These are phyloP conservation scores for Ophiocordyceps australis DNA, from an alignment of 2,329 filamentous ascomycete species.

Conservation along the genomic window DNA sequence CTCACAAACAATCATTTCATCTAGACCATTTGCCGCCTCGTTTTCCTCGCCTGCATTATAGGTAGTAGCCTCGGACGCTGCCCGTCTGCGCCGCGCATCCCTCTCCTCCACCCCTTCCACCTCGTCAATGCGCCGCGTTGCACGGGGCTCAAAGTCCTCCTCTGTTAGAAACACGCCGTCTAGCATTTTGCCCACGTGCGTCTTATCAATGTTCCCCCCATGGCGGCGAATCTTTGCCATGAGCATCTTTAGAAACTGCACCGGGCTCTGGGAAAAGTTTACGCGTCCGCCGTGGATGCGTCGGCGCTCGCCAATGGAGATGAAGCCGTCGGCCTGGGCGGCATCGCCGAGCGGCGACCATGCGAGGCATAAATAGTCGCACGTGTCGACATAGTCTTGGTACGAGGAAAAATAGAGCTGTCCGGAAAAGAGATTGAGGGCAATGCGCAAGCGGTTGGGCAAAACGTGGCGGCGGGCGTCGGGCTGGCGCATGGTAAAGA, in stretches of 20 bases:
- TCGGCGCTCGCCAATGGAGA: constrained; percentile 3
- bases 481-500: not conserved
- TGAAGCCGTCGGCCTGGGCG: constrained; percentile 14
- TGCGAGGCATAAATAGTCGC: constrained; percentile 30
- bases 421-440: constrained; percentile 50
- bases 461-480: not conserved
- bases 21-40: too few species aligned
- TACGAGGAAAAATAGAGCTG: constrained; percentile 42
- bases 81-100: too few species aligned
- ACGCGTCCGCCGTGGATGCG: constrained; percentile 5
- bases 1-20: too few species aligned
- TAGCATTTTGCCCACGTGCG: constrained; percentile 20
- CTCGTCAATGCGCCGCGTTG: constrained; percentile 1
- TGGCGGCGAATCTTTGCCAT: constrained; percentile 17
- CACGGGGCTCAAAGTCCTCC: constrained; percentile 5
- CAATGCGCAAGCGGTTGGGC: constrained; percentile 12
- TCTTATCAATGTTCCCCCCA: constrained; percentile 18
- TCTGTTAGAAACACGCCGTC: constrained; percentile 10
- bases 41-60: too few species aligned
- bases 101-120: not conserved
- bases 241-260: constrained; percentile 17
- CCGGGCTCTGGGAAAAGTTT: constrained; percentile 13
- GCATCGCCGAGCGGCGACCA: constrained; percentile 5
- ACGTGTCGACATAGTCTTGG: constrained; percentile 33
- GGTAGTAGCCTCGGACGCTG: too few species aligned